phyloP scores from a whole-genome alignment of 129 eudicot genomes.

The Arctium minus region DNA sequence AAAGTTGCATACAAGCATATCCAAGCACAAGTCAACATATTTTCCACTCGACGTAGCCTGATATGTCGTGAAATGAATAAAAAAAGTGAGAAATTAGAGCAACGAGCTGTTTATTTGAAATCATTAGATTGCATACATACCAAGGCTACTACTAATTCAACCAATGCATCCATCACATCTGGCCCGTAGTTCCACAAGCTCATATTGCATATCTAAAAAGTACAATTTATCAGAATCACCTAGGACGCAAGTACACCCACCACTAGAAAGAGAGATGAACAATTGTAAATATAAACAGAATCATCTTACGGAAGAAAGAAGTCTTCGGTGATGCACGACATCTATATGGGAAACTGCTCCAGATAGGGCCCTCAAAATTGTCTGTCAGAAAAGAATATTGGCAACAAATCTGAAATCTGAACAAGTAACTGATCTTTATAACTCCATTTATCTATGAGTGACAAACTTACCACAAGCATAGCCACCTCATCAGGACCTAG shows the following conservation, averaged over 20 bases:
- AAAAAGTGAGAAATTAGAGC: not conserved
- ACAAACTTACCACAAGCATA: conserved; percentile 66
- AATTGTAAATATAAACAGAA: not conserved
- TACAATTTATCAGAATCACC: not conserved
- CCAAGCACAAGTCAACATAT: conserved; percentile 75
- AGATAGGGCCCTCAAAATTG: conserved; percentile 70
- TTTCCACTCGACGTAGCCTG: conserved; percentile 87
- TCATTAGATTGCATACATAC: conserved; percentile 33
- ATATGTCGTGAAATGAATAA: not conserved
- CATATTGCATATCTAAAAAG: conserved; percentile 65
- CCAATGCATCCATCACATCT: conserved; percentile 95
- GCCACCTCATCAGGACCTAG: conserved; percentile 76
- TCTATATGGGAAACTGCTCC: conserved; percentile 74
- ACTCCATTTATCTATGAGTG: not conserved
- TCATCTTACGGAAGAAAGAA: conserved; percentile 69
- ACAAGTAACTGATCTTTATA: not conserved
- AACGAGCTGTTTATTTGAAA: not conserved
- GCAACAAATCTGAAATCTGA: not conserved
- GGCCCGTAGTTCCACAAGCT: conserved; percentile 87
- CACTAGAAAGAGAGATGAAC: not conserved
- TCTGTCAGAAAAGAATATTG: conserved; percentile 35
- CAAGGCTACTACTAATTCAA: conserved; percentile 66
- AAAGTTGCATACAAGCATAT: conserved; percentile 85
- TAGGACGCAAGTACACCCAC: not conserved
- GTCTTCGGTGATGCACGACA: conserved; percentile 58